Evolutionary conservation across 2,329 filamentous ascomycete species (phyloP), one percentile per base, ranked within the genome.

Genomic region (Akanthomyces lecanii): DNA sequence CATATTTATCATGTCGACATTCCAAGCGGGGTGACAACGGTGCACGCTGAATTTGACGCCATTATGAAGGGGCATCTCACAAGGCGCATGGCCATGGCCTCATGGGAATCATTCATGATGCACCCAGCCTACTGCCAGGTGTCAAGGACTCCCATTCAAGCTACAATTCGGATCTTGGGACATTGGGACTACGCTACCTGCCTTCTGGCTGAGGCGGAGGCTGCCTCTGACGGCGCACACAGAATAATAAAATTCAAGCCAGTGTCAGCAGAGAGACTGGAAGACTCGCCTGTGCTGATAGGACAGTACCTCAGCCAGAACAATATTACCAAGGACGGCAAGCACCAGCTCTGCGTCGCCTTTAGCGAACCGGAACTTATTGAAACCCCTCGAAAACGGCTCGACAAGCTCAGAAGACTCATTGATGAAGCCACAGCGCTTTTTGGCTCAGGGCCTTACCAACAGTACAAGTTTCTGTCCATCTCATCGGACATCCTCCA

Each of bases 251-350:
- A 8, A 16, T 65, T 59, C 40, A 16, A 30, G n/a, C 47, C 60
- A 2, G 52, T 56, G 1, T 40, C 47, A 30, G 53, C 62, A 16
- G 60, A 60, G 23, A 62, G 55, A 21, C 55, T 65, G 4, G 48
- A 55, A 10, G 63, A 65, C 55, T 65, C 63, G 23, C 63, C 63
- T 25, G 36, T 65, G 8, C n/a, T 65, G 14, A 33, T 55, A 6
- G 63, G 61, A 2, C 61, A 51, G 38, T 30, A 65, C 25, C 25
- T 65, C 2, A 48, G 50, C 40, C 16, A 36, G 25, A 30, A 10
- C 14, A 2, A 45, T 2, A 50, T 65, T 4, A 63, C 63, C n/a
- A 16, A 42, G 6, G 61, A 65, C 25, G 52, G 48, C 33, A 55
- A 21, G 14, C 63, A 65, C 56, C 47, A 60, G 47, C 63, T 65